Evolutionary conservation across 139 green algal species (phyloP), one percentile per base, ranked within the genome.

Genomic region (Penium margaritaceum): DNA sequence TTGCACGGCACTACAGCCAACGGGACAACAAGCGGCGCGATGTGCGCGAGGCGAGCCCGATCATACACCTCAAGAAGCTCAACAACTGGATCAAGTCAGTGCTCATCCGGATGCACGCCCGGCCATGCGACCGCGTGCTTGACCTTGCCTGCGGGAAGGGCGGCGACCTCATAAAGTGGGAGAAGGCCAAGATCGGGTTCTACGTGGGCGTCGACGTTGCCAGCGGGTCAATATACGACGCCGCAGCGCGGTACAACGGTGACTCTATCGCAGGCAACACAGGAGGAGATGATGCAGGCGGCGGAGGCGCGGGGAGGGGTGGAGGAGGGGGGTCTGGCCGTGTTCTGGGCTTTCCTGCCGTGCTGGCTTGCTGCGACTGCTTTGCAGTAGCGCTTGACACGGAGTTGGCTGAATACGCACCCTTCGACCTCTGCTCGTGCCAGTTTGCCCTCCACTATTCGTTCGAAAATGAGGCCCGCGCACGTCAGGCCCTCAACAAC

Each of bases 381-480:
- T 78, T 67, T 5, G 61, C 9, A 12, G 70, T 77, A 19, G 24
- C 70, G 46, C 61, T 77, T 7, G 70, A 77, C 19, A 21, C 64
- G 33, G n/a, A 21, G 12, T n/a, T 81, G 29, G 3, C 15, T n/a
- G 41, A 77, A 15, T 35, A 67, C 7, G 66, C 24, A 3, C 74
- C 74, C 7, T 81, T 81, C 41, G 74, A 81, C 67, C n/a, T 81
- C 65, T 44, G 36, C 37, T 76, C 37, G 46, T 77, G 66, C 19
- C 73, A 85, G 75, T 85, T 85, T 51, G 80, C 80, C 1, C 61
- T 85, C 36, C 80, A 85, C 75, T 85, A 85, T 38, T 75, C 69
- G 24, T 81, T 80, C 29, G 54, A 60, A 19, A 72, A 60, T 17
- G 70, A 82, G 39, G 61, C 39, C 21, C 60, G 80, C 2, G 80